Percentiles rank a stretch among this genome's conserved stretches.
Evolutionary conservation across 2,329 filamentous ascomycete genomes (phyloP).

Genomic region (Biscogniauxia sp.): DNA sequence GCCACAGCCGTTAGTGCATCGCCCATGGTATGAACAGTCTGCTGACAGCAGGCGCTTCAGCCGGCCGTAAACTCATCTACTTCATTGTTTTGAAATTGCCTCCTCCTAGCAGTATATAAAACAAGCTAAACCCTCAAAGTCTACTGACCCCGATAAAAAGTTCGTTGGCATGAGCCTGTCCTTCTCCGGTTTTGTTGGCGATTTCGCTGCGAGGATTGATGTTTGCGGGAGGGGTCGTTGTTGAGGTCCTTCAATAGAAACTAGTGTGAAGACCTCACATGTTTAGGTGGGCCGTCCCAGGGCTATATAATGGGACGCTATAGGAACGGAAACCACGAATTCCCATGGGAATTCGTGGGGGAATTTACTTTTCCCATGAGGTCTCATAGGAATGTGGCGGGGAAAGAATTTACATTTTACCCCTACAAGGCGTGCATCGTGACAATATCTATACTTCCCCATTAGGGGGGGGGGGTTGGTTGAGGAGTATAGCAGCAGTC

Average conservation of each 20-base stretch:
- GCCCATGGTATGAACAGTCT: no score
- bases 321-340: constrained; percentile 7
- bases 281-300: constrained; percentile 53
- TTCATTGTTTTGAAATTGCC: neutral
- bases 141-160: constrained; percentile 38
- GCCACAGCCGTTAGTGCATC: no score
- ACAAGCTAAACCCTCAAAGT: neutral
- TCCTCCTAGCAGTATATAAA: neutral
- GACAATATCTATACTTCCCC: no score
- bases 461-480: no score
- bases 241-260: constrained; percentile 50
- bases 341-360: no score
- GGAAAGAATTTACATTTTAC: no score
- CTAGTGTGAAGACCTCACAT: constrained; percentile 52
- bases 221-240: constrained; percentile 45
- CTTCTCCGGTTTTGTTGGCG: constrained; percentile 45
- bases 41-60: no score
- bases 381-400: no score
- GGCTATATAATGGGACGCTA: constrained; percentile 29
- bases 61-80: no score
- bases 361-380: no score
- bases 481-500: no score
- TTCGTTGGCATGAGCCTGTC: constrained; percentile 52
- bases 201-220: constrained; percentile 43
- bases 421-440: no score